A percentile compares a stretch with the other conserved stretches of the same genome.
phyloP scores from a whole-genome alignment of 148 eudicot species.

The Pouteria glomerata region DNA sequence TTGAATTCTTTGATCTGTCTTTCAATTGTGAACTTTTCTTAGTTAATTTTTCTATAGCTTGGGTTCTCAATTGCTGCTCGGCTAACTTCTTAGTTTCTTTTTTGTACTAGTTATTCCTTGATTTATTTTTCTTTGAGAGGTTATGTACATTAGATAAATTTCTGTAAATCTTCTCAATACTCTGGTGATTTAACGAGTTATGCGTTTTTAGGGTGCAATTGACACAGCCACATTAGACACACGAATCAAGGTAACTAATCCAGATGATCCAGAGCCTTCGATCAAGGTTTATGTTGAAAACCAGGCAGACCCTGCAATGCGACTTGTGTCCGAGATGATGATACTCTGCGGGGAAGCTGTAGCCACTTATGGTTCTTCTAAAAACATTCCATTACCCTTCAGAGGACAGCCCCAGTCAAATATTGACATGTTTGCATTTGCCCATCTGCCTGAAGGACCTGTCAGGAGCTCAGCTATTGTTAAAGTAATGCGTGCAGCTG shows the following conservation, averaged over 20 bases:
- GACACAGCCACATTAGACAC: conserved; percentile 78
- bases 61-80: not conserved
- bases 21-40: not conserved
- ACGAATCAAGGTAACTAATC: conserved; percentile 79
- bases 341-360: conserved; percentile 93
- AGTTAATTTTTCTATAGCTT: too few relatives aligned
- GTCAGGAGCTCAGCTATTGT: conserved; percentile 72
- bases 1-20: not conserved
- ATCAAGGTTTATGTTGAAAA: conserved; percentile 89
- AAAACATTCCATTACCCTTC: conserved; percentile 75
- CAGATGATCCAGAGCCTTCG: conserved; percentile 83
- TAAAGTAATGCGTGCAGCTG: conserved; percentile 85
- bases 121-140: not conserved
- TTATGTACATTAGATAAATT: too few relatives aligned
- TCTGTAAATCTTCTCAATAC: not conserved
- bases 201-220: conserved; percentile 68
- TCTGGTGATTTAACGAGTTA: not conserved
- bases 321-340: conserved; percentile 99
- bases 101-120: not conserved
- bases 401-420: conserved; percentile 90
- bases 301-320: conserved; percentile 86
- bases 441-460: conserved; percentile 98
- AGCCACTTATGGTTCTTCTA: conserved; percentile 73
- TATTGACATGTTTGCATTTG: conserved; percentile 70
- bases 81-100: not conserved